Conservation (phyloP, 1,139 yeast genomes). For the Pichia sp. region DNA sequence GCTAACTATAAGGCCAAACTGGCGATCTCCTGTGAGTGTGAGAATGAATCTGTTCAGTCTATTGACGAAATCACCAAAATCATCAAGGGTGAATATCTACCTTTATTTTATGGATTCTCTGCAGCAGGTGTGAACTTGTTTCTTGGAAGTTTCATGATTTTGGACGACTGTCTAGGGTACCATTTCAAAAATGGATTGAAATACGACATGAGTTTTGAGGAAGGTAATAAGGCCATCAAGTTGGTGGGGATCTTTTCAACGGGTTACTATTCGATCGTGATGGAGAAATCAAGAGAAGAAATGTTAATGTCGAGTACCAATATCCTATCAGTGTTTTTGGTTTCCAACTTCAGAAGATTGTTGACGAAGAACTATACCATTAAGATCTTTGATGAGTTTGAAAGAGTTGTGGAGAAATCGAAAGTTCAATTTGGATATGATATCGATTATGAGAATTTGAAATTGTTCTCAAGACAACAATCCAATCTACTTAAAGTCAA, state of each 20-base stretch:
- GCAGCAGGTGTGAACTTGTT: constrained; percentile 3
- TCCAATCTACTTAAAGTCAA: neutral
- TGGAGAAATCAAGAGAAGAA: constrained; percentile 9
- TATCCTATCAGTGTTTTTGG: too few species aligned
- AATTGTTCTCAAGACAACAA: constrained; percentile 8
- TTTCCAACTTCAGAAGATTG: too few species aligned
- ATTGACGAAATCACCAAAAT: constrained; percentile 9
- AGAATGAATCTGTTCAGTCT: constrained; percentile 7
- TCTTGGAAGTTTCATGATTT: constrained; percentile 8
- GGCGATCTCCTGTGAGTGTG: constrained; percentile 8
- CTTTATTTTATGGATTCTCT: constrained; percentile 4
- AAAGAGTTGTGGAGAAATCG: constrained; percentile 11
- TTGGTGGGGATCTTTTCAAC: constrained; percentile 17
- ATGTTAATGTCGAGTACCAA: neutral
- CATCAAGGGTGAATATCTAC: constrained; percentile 13
- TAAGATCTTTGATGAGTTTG: constrained; percentile 11
- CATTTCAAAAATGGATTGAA: constrained; percentile 16
- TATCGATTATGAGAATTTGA: constrained; percentile 6
- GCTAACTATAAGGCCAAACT: constrained; percentile 5
- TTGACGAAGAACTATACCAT: neutral
- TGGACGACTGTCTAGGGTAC: constrained; percentile 13
- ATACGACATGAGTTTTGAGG: constrained; percentile 9
- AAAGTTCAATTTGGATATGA: constrained; percentile 1
- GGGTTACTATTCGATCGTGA: constrained; percentile 16
- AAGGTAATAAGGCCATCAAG: constrained; percentile 11